A percentile compares a stretch with the other conserved stretches of the same genome.
Evolutionary conservation across 169 alveolate genomes (phyloP).

Genomic region (Cyclospora cayetanensis): DNA sequence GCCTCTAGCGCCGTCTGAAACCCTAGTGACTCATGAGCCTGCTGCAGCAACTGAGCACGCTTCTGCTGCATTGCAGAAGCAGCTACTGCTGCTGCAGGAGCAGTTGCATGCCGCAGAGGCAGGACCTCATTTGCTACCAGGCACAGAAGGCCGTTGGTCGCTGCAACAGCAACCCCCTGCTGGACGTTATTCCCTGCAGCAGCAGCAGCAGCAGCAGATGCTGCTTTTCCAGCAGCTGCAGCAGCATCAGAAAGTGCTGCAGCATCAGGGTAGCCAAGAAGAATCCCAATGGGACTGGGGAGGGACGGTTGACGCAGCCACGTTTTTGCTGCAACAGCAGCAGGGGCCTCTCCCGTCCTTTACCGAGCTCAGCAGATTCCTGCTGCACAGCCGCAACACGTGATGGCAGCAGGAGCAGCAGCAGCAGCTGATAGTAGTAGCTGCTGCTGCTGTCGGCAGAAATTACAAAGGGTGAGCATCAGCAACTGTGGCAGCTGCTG

Average conservation of each 20-base stretch:
- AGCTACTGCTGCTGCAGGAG: background rate
- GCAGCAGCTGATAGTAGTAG: background rate
- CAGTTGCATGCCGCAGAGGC: background rate
- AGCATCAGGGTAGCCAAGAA: background rate
- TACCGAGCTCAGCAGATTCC: background rate
- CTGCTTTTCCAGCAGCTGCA: constrained; percentile 1
- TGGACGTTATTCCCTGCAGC: background rate
- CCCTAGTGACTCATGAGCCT: too few relatives aligned
- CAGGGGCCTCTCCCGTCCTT: constrained; percentile 13
- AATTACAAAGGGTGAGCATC: background rate
- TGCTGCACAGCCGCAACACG: constrained; percentile 30
- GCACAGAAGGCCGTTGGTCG: background rate
- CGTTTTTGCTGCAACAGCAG: background rate
- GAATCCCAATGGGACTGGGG: background rate
- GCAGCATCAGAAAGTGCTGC: background rate
- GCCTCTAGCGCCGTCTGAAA: too few relatives aligned
- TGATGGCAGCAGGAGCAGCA: background rate
- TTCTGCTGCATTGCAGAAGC: constrained; percentile 37
- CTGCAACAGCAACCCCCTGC: background rate
- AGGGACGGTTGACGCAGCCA: background rate
- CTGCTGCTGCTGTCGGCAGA: background rate
- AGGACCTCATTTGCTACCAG: background rate
- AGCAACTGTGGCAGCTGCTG: constrained; percentile 25
- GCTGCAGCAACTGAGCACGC: background rate
- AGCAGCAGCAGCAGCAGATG: constrained; percentile 1